Conservation (phyloP, 257 asterid species). For the Cinchona pubescens region DNA sequence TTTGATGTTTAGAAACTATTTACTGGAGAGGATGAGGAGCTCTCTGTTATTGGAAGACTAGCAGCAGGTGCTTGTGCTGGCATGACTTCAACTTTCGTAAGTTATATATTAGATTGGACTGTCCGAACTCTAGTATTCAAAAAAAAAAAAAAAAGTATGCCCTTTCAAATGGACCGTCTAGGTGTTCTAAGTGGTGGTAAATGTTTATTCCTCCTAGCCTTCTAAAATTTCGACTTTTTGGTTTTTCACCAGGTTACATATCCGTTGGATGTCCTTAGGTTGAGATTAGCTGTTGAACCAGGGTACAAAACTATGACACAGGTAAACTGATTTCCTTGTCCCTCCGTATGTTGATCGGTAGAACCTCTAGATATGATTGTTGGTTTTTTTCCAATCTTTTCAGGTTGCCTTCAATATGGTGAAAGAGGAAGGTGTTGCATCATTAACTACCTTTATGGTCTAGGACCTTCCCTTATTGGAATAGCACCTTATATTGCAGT, state of each 20-base stretch:
- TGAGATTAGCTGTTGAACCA: constrained; percentile 91
- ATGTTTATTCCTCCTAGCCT: background rate
- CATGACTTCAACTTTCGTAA: constrained; percentile 99
- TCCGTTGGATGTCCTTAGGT: constrained; percentile 83
- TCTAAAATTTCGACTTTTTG: constrained; percentile 22
- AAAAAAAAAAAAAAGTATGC: constrained; percentile 4
- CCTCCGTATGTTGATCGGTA: constrained; percentile 5
- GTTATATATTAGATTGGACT: constrained; percentile 36
- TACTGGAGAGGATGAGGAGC: constrained; percentile 68
- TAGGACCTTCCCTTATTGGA: constrained; percentile 95
- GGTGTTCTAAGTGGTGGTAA: background rate
- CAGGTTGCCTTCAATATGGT: constrained; percentile 87
- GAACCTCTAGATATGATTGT: constrained; percentile 12
- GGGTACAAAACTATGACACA: constrained; percentile 79
- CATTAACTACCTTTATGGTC: constrained; percentile 86
- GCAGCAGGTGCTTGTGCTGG: constrained; percentile 99
- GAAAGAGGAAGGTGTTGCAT: constrained; percentile 85
- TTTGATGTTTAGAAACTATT: constrained; percentile 61
- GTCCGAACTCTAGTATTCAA: background rate
- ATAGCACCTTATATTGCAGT: constrained; percentile 94
- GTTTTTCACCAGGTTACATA: constrained; percentile 66
- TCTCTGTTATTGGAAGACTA: constrained; percentile 83
- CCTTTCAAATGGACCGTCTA: background rate
- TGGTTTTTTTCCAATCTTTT: constrained; percentile 22
- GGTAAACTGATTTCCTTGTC: constrained; percentile 39